Evolutionary conservation across 257 asterid species (phyloP).

Genomic region (Anisodus tanguticus): DNA sequence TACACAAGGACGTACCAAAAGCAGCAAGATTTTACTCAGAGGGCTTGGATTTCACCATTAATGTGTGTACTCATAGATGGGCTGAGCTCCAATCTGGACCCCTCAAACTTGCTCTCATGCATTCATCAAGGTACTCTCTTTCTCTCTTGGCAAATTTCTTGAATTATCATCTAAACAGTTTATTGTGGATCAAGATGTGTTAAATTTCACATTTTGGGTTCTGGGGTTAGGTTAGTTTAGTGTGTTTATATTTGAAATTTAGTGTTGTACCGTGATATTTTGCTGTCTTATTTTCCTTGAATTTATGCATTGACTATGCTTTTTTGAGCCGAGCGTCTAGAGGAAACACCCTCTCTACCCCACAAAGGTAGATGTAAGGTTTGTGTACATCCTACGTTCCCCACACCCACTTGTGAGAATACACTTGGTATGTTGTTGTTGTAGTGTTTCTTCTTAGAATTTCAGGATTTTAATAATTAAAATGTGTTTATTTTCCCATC

Average conservation of each 20-base stretch:
- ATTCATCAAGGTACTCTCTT: slow-evolving; percentile 56
- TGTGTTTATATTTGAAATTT: too few species aligned
- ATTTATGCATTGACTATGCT: too few species aligned
- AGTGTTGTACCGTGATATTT: too few species aligned
- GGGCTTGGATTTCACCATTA: slow-evolving; percentile 76
- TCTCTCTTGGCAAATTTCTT: neutral
- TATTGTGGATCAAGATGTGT: neutral
- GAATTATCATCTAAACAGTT: neutral
- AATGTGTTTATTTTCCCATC: too few species aligned
- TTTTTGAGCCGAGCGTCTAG: too few species aligned
- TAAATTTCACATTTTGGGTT: neutral
- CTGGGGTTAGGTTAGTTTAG: neutral
- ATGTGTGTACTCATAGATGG: slow-evolving; percentile 87
- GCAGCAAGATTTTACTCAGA: slow-evolving; percentile 88
- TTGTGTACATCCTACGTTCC: too few species aligned
- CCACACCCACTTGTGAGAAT: too few species aligned
- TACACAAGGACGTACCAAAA: slow-evolving; percentile 91
- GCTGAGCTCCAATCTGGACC: slow-evolving; percentile 95
- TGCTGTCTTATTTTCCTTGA: too few species aligned
- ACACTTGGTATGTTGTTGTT: too few species aligned
- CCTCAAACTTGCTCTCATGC: slow-evolving; percentile 81
- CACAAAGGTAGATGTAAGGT: too few species aligned
- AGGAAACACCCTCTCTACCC: too few species aligned
- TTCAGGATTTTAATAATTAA: too few species aligned
- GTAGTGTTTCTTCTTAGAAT: neutral